Evolutionary conservation across 2,329 filamentous ascomycete genomes (phyloP).

Genomic region (Xylariaceae sp.): DNA sequence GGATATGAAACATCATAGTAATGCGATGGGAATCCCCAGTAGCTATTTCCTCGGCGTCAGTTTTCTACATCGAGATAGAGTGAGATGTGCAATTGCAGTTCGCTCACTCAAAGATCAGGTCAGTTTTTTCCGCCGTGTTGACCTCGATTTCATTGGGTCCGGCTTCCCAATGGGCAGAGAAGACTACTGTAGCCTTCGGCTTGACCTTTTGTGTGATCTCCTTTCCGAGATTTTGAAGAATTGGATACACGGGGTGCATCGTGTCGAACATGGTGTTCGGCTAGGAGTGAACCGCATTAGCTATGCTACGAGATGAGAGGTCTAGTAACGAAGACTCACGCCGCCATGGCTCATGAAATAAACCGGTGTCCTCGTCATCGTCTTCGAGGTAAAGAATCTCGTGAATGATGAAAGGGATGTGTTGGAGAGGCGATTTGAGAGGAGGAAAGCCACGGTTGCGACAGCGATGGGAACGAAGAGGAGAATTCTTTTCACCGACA

Average conservation of each 20-base stretch:
- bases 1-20: slow-evolving; percentile 67
- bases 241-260: slow-evolving; percentile 61
- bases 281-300: slow-evolving; percentile 21
- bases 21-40: slow-evolving; percentile 67
- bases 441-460: slow-evolving; percentile 24
- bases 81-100: not conserved
- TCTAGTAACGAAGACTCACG: slow-evolving; percentile 30
- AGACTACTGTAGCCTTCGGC: slow-evolving; percentile 69
- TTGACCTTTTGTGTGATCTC: slow-evolving; percentile 69
- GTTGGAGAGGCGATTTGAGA: slow-evolving; percentile 18
- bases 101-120: slow-evolving; percentile 64
- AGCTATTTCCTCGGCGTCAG: slow-evolving; percentile 39
- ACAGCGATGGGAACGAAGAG: slow-evolving; percentile 20
- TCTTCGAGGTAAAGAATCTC: slow-evolving; percentile 9
- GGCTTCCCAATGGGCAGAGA: slow-evolving; percentile 75
- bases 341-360: slow-evolving; percentile 51
- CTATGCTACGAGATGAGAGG: no score
- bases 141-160: slow-evolving; percentile 53
- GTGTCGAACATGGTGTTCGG: slow-evolving; percentile 67
- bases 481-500: slow-evolving; percentile 10
- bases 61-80: not conserved
- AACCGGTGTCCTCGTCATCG: slow-evolving; percentile 36
- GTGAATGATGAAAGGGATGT: slow-evolving; percentile 13
- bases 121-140: slow-evolving; percentile 60
- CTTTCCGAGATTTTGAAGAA: slow-evolving; percentile 60